Base-by-base conservation (phyloP, 75 land plant genomes). In the Pinus albicaulis region DNA sequence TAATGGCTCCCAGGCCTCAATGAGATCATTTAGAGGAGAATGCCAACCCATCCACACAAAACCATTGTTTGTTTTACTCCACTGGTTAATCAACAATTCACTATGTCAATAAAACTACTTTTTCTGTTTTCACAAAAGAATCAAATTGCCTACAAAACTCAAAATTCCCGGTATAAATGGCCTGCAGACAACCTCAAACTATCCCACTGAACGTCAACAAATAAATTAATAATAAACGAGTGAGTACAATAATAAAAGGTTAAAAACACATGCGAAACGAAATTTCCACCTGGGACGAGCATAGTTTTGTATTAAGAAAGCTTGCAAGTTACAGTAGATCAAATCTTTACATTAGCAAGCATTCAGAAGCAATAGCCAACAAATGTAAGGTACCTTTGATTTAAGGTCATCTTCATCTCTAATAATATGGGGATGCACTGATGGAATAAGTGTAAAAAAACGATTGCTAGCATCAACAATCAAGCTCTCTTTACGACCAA, bases 391-490 rank as follows among this genome's bases (percentile, higher is more conserved):
- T 22, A 97, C 99, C 98, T 97, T 97, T 12, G 90, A 82, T 79
- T 86, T 89, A 60, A 97, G 89, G 79, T 83, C 89, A 59, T 86
- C 86, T 76, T 95, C 88, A 81, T 86, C 89, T 68, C 78, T 76
- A 31, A 97, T 97, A 59, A 97, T 75, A 84, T 84, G 91, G 7
- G 99, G 99, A 78, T 97, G 99, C 80, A 95, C 86, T 28, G 98
- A 87, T 53, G 99, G 99, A 58, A 97, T 93, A 38, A 97, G 71
- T 17, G 99, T 97, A 83, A 94, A 94, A 80, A 97, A 97, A 1
- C 95, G 88, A 79, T 97, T 97, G 88, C 99, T 97, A 53, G 95
- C 98, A 85, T 91, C 95, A 74, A 93, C 59, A 31, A 97, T 82
- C 64, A 91, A 76, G 72, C 89, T 89, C 55, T 94, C 91, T 76